phyloP scores from a whole-genome alignment of 1,139 yeast genomes.

The Pichia sp. region DNA sequence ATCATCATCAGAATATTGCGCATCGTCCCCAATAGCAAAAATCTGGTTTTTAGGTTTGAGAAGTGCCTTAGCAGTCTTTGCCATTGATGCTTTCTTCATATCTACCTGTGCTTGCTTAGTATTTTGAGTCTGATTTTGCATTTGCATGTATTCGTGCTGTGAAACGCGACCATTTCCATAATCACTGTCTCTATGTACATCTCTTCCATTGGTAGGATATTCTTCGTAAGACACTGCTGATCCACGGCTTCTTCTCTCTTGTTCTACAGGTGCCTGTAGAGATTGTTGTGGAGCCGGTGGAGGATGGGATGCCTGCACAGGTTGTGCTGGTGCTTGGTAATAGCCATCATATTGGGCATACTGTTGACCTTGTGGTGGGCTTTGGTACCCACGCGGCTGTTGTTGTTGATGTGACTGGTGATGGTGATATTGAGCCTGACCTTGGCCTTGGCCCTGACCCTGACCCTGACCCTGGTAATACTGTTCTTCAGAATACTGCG shows the following conservation, averaged over 20 bases:
- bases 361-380: neutral
- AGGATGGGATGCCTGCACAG: conserved; percentile 1
- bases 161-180: too few species aligned
- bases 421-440: neutral
- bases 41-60: conserved; percentile 5
- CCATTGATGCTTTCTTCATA: too few species aligned
- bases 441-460: neutral
- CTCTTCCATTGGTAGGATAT: too few species aligned
- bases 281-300: conserved; percentile 1
- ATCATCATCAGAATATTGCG: conserved; percentile 2
- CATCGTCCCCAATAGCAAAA: conserved; percentile 4
- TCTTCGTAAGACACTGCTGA: too few species aligned
- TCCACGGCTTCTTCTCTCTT: too few species aligned
- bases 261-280: neutral
- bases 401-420: neutral
- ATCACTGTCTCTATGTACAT: too few species aligned
- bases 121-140: too few species aligned
- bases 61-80: too few species aligned
- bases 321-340: neutral
- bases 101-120: too few species aligned
- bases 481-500: too few species aligned
- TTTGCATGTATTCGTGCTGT: too few species aligned
- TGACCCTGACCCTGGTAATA: too few species aligned
- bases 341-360: neutral
- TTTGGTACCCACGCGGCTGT: conserved; percentile 1